Evolutionary conservation across 352 stramenopile species (phyloP), one percentile per base, ranked within the genome.

Genomic region (Phytophthora crassamura): DNA sequence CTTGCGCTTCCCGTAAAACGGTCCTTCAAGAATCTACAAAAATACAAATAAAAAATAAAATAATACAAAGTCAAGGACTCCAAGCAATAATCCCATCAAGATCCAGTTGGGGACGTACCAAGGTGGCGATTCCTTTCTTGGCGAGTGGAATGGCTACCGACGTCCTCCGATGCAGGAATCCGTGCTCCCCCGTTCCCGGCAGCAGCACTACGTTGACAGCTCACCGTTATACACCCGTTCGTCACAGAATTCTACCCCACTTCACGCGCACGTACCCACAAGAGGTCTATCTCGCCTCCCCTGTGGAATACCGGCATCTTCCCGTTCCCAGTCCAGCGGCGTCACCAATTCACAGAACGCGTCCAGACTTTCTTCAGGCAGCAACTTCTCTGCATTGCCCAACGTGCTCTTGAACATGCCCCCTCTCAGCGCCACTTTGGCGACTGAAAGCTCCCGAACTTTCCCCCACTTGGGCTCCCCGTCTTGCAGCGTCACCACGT

Each of bases 1-100:
- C 50, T 85, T 86, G 42, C 85, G 82, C 34, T 82, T 75, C 22
- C 85, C 85, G 58, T 94, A 94, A 67, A 90, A 94, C 28, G 85
- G 79, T 14, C 85, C 85, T 86, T 94, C 83, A 10, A 92, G 52
- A 54, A 92, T 92, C 83, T 91, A 48, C 34, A 54, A 55, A 38
- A 43, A 30, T 6, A 54, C 51, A 57, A 10, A 7, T 34, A 59
- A 22, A 5, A 34, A 16, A 10, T 38, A 1, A 52, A 20, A 9
- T 33, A 39, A 10, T n/a, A 43, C 7, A n/a, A 18, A 30, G 25
- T 30, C 25, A 30, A 30, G 25, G 22, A 25, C 22, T 25, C 22
- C 22, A 25, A 25, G 25, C 25, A 30, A 14, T 22, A 2, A 36
- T 16, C 1, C 12, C 18, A 32, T 14, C 3, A 41, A 15, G 5